Conservation (phyloP, 345 rosid species). For the Salix viminalis region DNA sequence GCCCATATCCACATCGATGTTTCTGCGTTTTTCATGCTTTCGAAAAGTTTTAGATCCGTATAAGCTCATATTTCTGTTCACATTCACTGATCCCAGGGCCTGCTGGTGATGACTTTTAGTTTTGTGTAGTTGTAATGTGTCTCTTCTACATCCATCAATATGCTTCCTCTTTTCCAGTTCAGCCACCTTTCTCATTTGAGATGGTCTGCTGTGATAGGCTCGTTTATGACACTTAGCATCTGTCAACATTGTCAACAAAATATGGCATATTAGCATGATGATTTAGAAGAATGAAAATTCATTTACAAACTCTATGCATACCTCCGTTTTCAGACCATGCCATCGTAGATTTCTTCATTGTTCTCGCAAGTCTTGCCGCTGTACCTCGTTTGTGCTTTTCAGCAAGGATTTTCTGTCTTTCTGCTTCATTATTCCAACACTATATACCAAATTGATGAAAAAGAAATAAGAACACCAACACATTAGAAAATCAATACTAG, state of each 20-base stretch:
- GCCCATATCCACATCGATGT: constrained; percentile 13
- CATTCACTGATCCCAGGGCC: constrained; percentile 11
- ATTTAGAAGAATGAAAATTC: background rate
- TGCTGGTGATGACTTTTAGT: constrained; percentile 20
- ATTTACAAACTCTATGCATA: constrained; percentile 6
- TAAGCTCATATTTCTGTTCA: constrained; percentile 10
- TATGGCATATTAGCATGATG: background rate
- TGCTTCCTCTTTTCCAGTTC: constrained; percentile 23
- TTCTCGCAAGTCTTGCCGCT: constrained; percentile 50
- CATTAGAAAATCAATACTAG: background rate
- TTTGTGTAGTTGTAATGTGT: constrained; percentile 1
- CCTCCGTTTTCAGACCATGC: constrained; percentile 29
- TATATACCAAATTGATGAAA: constrained; percentile 9
- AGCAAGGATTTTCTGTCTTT: constrained; percentile 40
- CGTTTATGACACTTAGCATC: constrained; percentile 38
- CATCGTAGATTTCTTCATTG: constrained; percentile 32
- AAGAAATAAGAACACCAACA: constrained; percentile 6
- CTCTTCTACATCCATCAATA: constrained; percentile 13
- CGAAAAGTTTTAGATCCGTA: constrained; percentile 18
- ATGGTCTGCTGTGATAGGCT: constrained; percentile 23
- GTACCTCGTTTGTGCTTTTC: constrained; percentile 65
- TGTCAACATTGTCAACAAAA: constrained; percentile 19
- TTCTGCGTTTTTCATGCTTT: constrained; percentile 21
- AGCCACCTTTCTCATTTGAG: constrained; percentile 23
- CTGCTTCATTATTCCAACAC: constrained; percentile 51